A percentile compares a stretch with the other conserved stretches of the same genome.
These are phyloP conservation scores for Corymbia maculata DNA, from an alignment of 345 rosid genomes.

Conservation along the genomic window DNA sequence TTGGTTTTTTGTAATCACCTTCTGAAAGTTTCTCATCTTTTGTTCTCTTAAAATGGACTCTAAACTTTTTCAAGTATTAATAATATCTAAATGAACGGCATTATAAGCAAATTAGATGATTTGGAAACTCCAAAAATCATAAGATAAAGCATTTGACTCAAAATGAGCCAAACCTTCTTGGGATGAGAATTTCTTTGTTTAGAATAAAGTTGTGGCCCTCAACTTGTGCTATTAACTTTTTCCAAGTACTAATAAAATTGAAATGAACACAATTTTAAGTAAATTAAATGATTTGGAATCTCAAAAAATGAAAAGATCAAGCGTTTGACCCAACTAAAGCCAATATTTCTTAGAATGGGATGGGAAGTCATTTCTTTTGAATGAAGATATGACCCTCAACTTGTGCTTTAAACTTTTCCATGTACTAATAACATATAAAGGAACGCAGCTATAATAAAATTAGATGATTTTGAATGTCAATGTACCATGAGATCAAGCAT, in stretches of 20 bases:
- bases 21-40: too few species aligned
- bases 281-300: background rate
- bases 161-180: background rate
- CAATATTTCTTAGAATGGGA: background rate
- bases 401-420: background rate
- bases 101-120: background rate
- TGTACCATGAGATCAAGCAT: background rate
- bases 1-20: too few species aligned
- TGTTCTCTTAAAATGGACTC: too few species aligned
- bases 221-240: background rate
- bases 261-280: background rate
- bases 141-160: background rate
- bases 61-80: too few species aligned
- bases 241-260: background rate
- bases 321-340: background rate
- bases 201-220: background rate
- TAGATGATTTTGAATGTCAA: too few species aligned
- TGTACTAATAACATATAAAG: background rate
- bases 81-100: background rate
- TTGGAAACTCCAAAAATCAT: background rate
- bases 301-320: too few species aligned
- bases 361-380: background rate
- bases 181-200: background rate
- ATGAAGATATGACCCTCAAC: background rate
- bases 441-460: too few species aligned